Base-by-base conservation (phyloP, 2,329 filamentous ascomycete genomes). In the Mariannaea sp. region DNA sequence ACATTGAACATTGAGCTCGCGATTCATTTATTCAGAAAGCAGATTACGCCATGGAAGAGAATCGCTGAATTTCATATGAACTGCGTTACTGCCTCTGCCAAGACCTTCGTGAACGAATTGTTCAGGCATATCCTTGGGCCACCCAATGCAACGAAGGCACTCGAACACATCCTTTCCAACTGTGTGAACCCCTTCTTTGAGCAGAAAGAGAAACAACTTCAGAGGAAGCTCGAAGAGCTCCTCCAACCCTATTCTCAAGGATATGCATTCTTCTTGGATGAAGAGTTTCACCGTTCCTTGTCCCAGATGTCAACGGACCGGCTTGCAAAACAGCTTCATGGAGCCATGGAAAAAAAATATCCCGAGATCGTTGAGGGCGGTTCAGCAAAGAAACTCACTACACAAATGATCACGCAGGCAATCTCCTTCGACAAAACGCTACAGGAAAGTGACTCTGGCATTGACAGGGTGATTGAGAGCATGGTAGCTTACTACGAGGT, bases 401-500 rank as follows among this genome's bases (percentile, higher is more conserved):
- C 7, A 19, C n/a, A 9, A 27, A 17, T 12, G 17, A 17, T 10
- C n/a, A 10, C 13, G 19, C 19, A 12, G 14, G 19, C 16, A 53
- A 20, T 4, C 2, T 57, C 2, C 46, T 40, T 1, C 52, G 32
- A 1, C n/a, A n/a, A n/a, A n/a, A n/a, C n/a, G n/a, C n/a, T n/a
- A n/a, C n/a, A n/a, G n/a, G n/a, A n/a, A n/a, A n/a, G n/a, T n/a
- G n/a, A n/a, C n/a, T n/a, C n/a, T 40, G 72, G 69, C 1, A 72
- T 69, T 0, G 68, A 73, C 1, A 71, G 70, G 1, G 66, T 77
- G 1, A 71, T 80, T 38, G 72, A 80, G n/a, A n/a, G n/a, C 42
- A 76, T 75, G 57, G 74, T 73, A 42, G 68, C 70, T 0, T 77
- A 78, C 52, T 80, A 79, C 53, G 67, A 75, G 56, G 76, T 79